Percentiles rank a stretch among this genome's conserved stretches.
Evolutionary conservation across 129 eudicot genomes (phyloP).

Genomic region (Centella asiatica): DNA sequence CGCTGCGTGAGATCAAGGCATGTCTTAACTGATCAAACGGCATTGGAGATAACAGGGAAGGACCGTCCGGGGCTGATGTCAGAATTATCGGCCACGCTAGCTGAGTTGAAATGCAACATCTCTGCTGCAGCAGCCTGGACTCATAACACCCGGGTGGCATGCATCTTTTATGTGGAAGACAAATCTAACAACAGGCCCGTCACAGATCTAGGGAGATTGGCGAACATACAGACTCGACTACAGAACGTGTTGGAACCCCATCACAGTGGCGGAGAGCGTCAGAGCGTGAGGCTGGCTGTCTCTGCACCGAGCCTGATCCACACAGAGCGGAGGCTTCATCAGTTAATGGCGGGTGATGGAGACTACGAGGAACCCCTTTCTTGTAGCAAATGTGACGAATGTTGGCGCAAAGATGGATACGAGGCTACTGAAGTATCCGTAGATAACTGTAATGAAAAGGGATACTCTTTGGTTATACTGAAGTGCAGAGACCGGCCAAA

Average conservation of each 20-base stretch:
- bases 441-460: slow-evolving; percentile 50
- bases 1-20: slow-evolving; percentile 30
- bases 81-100: slow-evolving; percentile 70
- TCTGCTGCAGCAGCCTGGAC: slow-evolving; percentile 87
- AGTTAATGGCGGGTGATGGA: slow-evolving; percentile 68
- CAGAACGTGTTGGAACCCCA: slow-evolving; percentile 71
- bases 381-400: slow-evolving; percentile 12
- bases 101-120: slow-evolving; percentile 61
- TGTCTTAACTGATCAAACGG: slow-evolving; percentile 35
- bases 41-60: slow-evolving; percentile 66
- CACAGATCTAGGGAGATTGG: slow-evolving; percentile 40
- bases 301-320: slow-evolving; percentile 44
- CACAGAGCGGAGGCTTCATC: slow-evolving; percentile 91
- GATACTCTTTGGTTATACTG: slow-evolving; percentile 55
- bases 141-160: slow-evolving; percentile 72
- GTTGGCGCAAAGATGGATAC: neutral
- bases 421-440: slow-evolving; percentile 12
- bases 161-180: slow-evolving; percentile 67
- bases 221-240: slow-evolving; percentile 53
- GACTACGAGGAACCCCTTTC: slow-evolving; percentile 39
- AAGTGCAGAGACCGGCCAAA: slow-evolving; percentile 79
- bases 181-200: slow-evolving; percentile 31
- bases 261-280: slow-evolving; percentile 41
- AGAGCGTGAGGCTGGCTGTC: slow-evolving; percentile 39
- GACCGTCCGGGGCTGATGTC: slow-evolving; percentile 85